Evolutionary conservation across 2,329 filamentous ascomycete genomes (phyloP).

Genomic region (Aspergillus calidoustus): DNA sequence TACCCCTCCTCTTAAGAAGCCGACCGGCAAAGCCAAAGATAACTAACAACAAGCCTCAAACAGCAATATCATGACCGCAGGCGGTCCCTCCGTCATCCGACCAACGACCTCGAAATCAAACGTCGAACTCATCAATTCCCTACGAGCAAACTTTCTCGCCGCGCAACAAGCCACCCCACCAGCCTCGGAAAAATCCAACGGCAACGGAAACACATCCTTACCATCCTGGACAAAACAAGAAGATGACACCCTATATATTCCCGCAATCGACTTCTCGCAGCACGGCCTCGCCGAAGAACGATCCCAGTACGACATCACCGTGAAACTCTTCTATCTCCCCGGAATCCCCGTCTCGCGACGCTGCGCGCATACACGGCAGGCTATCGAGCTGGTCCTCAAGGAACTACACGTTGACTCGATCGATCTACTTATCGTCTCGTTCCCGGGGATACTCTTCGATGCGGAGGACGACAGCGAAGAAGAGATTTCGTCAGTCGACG

Average conservation of each 20-base stretch:
- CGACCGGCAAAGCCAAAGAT: background rate
- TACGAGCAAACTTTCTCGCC: conserved; percentile 80
- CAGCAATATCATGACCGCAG: conserved; percentile 82
- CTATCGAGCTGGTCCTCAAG: conserved; percentile 77
- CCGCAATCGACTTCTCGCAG: conserved; percentile 72
- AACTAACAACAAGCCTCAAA: conserved; percentile 13
- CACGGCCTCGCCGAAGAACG: conserved; percentile 79
- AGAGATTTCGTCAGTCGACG: conserved; percentile 60
- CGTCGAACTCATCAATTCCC: conserved; percentile 85
- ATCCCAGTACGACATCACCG: conserved; percentile 87
- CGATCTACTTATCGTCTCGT: conserved; percentile 89
- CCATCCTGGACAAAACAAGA: conserved; percentile 71
- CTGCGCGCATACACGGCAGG: conserved; percentile 73
- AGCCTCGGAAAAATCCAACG: conserved; percentile 15
- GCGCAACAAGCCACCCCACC: conserved; percentile 65
- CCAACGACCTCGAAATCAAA: conserved; percentile 82
- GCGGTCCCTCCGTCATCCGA: conserved; percentile 81
- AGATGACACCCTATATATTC: conserved; percentile 70
- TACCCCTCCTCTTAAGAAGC: conserved; percentile 3
- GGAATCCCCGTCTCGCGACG: conserved; percentile 68
- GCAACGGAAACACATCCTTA: conserved; percentile 21
- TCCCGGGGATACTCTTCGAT: conserved; percentile 91
- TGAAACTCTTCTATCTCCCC: conserved; percentile 92
- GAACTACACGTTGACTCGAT: conserved; percentile 77
- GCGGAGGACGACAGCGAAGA: conserved; percentile 80